Percentiles rank a stretch among this genome's conserved stretches.
phyloP scores from a whole-genome alignment of 441 rosid species.

The Mallotus japonicus region DNA sequence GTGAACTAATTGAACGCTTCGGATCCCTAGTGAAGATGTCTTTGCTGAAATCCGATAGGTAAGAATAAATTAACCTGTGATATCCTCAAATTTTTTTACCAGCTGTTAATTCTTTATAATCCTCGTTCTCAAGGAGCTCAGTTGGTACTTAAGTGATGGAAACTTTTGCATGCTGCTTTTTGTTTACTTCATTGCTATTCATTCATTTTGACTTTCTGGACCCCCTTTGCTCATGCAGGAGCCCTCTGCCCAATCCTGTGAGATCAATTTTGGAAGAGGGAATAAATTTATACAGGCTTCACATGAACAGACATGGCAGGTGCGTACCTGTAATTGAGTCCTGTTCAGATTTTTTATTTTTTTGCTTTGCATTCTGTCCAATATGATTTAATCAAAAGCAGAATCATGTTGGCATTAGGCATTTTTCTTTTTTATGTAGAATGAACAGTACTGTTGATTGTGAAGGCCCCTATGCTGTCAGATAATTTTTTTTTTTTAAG shows the following conservation, averaged over 20 bases:
- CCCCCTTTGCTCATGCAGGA: slow-evolving; percentile 47
- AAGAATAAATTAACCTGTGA: slow-evolving; percentile 15
- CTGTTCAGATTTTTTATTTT: not conserved
- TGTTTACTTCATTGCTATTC: slow-evolving; percentile 9
- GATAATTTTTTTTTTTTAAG: not conserved
- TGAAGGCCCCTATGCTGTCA: not conserved
- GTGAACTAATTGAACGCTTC: slow-evolving; percentile 84
- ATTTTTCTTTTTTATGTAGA: not conserved
- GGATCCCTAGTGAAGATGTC: slow-evolving; percentile 93
- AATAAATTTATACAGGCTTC: slow-evolving; percentile 67
- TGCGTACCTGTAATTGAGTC: slow-evolving; percentile 25
- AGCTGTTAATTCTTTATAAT: not conserved
- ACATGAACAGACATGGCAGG: slow-evolving; percentile 79
- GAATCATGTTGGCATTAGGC: not conserved
- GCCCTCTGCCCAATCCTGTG: slow-evolving; percentile 70
- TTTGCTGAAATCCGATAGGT: slow-evolving; percentile 81
- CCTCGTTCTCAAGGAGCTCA: not conserved
- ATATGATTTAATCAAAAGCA: not conserved
- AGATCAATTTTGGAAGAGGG: slow-evolving; percentile 78
- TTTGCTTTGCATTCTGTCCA: slow-evolving; percentile 1
- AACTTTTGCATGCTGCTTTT: not conserved
- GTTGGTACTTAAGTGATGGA: not conserved
- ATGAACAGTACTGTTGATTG: not conserved
- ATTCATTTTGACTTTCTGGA: not conserved
- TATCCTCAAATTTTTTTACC: not conserved